These are phyloP conservation scores for Nothophytophthora sp. DNA, from an alignment of 352 stramenopile genomes.

Conservation along the genomic window DNA sequence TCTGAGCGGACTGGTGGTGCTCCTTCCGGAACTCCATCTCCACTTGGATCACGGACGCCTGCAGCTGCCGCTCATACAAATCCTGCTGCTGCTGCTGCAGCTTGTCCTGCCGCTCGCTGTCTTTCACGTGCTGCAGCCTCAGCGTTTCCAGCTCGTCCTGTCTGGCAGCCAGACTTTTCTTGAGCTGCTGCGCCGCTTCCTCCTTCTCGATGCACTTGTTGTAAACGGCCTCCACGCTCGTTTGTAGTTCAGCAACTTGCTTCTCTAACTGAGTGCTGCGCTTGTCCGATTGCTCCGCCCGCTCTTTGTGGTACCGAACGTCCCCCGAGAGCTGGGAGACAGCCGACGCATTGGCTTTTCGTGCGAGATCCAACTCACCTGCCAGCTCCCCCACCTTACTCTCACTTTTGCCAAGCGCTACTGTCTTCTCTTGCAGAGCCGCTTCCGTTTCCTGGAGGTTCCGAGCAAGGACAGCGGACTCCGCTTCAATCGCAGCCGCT, in stretches of 20 bases:
- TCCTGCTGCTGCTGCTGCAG: slow-evolving; percentile 61
- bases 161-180: slow-evolving; percentile 39
- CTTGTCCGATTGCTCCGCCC: slow-evolving; percentile 30
- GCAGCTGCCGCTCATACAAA: slow-evolving; percentile 54
- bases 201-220: slow-evolving; percentile 65
- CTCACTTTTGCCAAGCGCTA: slow-evolving; percentile 18
- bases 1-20: slow-evolving; percentile 41
- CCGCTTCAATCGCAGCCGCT: slow-evolving; percentile 9
- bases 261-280: slow-evolving; percentile 39
- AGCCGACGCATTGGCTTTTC: slow-evolving; percentile 15
- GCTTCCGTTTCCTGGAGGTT: slow-evolving; percentile 20
- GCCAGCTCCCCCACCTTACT: background rate
- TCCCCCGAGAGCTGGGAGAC: slow-evolving; percentile 22
- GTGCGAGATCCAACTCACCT: slow-evolving; percentile 17
- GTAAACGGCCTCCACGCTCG: slow-evolving; percentile 40
- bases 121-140: slow-evolving; percentile 46
- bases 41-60: slow-evolving; percentile 55
- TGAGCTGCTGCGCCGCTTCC: slow-evolving; percentile 52
- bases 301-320: slow-evolving; percentile 33
- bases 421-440: slow-evolving; percentile 8
- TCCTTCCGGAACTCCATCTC: slow-evolving; percentile 80
- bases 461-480: background rate
- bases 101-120: slow-evolving; percentile 50
- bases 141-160: slow-evolving; percentile 53
- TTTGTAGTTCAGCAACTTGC: slow-evolving; percentile 47